phyloP scores from a whole-genome alignment of 805 yeast species.

The Martiniozyma abietophila region DNA sequence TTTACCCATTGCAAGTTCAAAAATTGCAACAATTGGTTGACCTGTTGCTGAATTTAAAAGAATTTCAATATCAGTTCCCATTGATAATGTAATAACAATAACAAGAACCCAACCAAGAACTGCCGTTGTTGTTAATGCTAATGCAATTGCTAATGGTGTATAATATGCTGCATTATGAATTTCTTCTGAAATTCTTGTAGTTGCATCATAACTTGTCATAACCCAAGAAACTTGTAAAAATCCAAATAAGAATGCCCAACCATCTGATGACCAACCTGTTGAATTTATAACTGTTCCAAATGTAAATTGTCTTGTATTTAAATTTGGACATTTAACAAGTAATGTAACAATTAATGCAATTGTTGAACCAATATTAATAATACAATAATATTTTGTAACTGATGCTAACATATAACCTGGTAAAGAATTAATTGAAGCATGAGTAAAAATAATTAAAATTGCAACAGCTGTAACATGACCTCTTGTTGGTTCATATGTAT shows the following conservation, averaged over 20 bases:
- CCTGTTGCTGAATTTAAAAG: constrained; percentile 32
- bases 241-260: constrained; percentile 51
- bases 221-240: constrained; percentile 53
- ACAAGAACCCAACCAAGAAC: constrained; percentile 40
- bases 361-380: constrained; percentile 39
- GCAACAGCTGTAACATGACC: constrained; percentile 42
- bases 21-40: constrained; percentile 45
- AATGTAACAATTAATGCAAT: constrained; percentile 44
- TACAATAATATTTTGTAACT: constrained; percentile 42
- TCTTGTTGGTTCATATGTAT: constrained; percentile 32
- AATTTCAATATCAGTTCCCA: constrained; percentile 30
- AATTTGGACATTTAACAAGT: constrained; percentile 41
- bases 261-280: constrained; percentile 43
- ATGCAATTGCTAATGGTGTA: constrained; percentile 51
- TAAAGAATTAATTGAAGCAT: constrained; percentile 41
- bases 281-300: constrained; percentile 38
- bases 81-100: constrained; percentile 37
- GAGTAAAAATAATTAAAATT: constrained; percentile 39
- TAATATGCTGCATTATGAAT: constrained; percentile 43
- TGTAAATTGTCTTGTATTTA: constrained; percentile 36
- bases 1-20: constrained; percentile 42
- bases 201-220: constrained; percentile 48
- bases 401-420: constrained; percentile 42
- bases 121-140: constrained; percentile 42
- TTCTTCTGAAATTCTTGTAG: constrained; percentile 48